Conservation (phyloP, 352 stramenopile genomes). For the Pythium oligandrum region DNA sequence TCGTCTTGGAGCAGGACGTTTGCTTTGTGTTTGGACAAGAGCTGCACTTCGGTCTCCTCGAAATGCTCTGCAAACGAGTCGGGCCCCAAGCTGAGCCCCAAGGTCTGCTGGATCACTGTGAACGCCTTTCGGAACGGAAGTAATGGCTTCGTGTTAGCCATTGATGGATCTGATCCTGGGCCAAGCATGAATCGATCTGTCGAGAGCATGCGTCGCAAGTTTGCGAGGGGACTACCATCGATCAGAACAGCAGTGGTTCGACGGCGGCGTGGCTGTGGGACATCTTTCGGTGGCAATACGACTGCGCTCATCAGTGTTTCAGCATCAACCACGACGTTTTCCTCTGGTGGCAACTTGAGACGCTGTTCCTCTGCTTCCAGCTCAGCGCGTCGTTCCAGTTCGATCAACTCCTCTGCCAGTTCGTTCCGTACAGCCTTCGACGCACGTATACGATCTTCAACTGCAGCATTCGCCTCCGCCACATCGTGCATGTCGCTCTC, state of each 20-base stretch:
- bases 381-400: slow-evolving; percentile 55
- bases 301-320: slow-evolving; percentile 53
- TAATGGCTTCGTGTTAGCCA: slow-evolving; percentile 7
- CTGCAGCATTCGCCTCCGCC: slow-evolving; percentile 23
- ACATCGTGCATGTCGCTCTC: slow-evolving; percentile 57
- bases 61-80: slow-evolving; percentile 43
- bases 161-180: no score
- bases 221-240: slow-evolving; percentile 8
- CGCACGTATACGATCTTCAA: slow-evolving; percentile 42
- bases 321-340: slow-evolving; percentile 58
- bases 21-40: slow-evolving; percentile 63
- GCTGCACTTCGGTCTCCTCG: slow-evolving; percentile 44
- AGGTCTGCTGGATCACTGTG: slow-evolving; percentile 41
- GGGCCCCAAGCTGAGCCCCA: slow-evolving; percentile 19
- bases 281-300: no score
- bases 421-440: slow-evolving; percentile 45
- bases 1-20: slow-evolving; percentile 51
- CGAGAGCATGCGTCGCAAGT: slow-evolving; percentile 16
- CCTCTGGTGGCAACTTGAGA: slow-evolving; percentile 55
- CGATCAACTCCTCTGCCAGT: slow-evolving; percentile 44
- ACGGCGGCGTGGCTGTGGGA: neutral
- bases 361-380: slow-evolving; percentile 44
- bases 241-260: slow-evolving; percentile 15
- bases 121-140: slow-evolving; percentile 35
- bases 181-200: no score